These are phyloP conservation scores for Candida tropicalis DNA, from an alignment of 1,139 yeast species.

Conservation along the genomic window DNA sequence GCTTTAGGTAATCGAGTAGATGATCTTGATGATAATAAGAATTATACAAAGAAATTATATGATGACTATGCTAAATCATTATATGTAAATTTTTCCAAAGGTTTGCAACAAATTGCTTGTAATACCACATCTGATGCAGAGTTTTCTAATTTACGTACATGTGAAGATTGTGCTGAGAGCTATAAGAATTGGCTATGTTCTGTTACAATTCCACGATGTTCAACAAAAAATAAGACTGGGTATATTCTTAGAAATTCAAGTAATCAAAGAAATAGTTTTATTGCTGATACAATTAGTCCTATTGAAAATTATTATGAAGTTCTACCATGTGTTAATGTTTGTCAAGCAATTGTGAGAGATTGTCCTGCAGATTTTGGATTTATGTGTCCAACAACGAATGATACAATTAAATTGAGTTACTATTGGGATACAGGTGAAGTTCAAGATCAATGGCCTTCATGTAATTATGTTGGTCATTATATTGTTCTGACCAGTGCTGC, in stretches of 20 bases:
- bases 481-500: neutral
- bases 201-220: conserved; percentile 87
- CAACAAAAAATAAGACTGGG: conserved; percentile 49
- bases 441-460: conserved; percentile 34
- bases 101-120: conserved; percentile 78
- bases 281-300: conserved; percentile 62
- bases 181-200: conserved; percentile 92
- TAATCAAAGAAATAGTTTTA: conserved; percentile 56
- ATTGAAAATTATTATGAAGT: conserved; percentile 69
- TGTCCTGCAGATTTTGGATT: conserved; percentile 83
- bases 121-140: conserved; percentile 68
- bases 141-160: conserved; percentile 73
- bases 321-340: conserved; percentile 81
- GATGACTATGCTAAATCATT: conserved; percentile 61
- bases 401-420: conserved; percentile 48
- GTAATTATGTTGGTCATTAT: conserved; percentile 53
- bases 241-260: conserved; percentile 50
- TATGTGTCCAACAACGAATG: conserved; percentile 59
- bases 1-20: conserved; percentile 36
- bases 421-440: conserved; percentile 36
- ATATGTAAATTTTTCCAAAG: conserved; percentile 70
- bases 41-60: conserved; percentile 43
- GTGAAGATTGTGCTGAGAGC: conserved; percentile 70
- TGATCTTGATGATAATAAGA: conserved; percentile 16
- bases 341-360: conserved; percentile 75